phyloP scores from a whole-genome alignment of 352 stramenopile genomes.

The Phytophthora hybrid region DNA sequence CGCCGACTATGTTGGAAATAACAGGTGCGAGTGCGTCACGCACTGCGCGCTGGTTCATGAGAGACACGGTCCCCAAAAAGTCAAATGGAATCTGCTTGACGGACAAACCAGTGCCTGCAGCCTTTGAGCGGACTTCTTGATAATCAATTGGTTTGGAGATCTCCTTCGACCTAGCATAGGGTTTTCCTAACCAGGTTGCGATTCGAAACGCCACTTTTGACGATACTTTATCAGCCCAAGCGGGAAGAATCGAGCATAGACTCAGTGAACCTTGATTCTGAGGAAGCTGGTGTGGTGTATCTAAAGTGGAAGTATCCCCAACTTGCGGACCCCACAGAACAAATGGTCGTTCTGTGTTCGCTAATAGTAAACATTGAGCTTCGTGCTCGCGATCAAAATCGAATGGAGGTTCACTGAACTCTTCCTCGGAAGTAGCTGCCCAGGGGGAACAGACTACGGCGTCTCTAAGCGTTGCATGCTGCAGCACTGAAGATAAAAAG shows the following conservation, averaged over 20 bases:
- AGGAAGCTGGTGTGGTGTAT: not conserved
- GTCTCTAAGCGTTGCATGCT: conserved; percentile 15
- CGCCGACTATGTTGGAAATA: conserved; percentile 25
- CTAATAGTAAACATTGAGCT: conserved; percentile 17
- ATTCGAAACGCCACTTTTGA: conserved; percentile 28
- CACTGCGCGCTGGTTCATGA: conserved; percentile 16
- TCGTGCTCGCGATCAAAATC: conserved; percentile 36
- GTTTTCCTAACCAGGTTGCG: conserved; percentile 29
- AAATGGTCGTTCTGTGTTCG: conserved; percentile 20
- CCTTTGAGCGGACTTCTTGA: conserved; percentile 11
- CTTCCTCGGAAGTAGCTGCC: conserved; percentile 16
- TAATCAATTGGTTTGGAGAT: conserved; percentile 5
- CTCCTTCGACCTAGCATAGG: not conserved
- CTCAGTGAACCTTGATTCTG: not conserved
- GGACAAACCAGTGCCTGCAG: not conserved
- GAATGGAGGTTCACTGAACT: conserved; percentile 12
- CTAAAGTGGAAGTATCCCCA: not conserved
- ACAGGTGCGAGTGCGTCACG: conserved; percentile 23
- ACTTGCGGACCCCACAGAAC: conserved; percentile 26
- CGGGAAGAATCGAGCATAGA: conserved; percentile 18
- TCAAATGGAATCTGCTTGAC: conserved; percentile 35
- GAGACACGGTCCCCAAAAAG: conserved; percentile 22
- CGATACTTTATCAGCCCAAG: conserved; percentile 18
- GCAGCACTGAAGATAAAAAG: conserved; percentile 34
- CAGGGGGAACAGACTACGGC: conserved; percentile 29